These are phyloP conservation scores for Phytophthora multivora DNA, from an alignment of 352 stramenopile species.

Conservation along the genomic window DNA sequence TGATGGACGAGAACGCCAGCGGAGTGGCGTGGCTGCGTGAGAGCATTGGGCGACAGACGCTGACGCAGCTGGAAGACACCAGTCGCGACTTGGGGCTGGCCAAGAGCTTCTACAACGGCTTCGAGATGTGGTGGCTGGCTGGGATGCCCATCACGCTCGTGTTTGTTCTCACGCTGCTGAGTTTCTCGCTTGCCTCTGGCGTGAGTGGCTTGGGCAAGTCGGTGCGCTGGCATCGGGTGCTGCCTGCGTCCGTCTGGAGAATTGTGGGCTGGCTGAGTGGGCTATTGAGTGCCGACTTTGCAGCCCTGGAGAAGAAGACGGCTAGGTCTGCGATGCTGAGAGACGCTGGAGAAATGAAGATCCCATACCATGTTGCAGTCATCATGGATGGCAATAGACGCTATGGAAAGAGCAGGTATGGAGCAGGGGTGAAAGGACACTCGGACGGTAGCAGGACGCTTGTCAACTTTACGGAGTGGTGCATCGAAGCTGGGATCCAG, in stretches of 20 bases:
- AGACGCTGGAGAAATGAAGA: slow-evolving; percentile 32
- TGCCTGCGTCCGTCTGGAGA: slow-evolving; percentile 10
- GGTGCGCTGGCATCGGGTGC: slow-evolving; percentile 30
- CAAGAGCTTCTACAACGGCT: slow-evolving; percentile 77
- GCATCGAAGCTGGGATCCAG: slow-evolving; percentile 89
- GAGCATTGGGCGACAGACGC: slow-evolving; percentile 59
- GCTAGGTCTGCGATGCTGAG: slow-evolving; percentile 1
- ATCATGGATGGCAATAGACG: slow-evolving; percentile 98
- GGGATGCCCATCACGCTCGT: slow-evolving; percentile 78
- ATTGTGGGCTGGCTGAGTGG: slow-evolving; percentile 20
- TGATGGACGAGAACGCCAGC: slow-evolving; percentile 78
- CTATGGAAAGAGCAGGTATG: slow-evolving; percentile 90
- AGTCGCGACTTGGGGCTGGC: slow-evolving; percentile 35
- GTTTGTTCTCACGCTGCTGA: slow-evolving; percentile 75
- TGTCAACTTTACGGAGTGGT: slow-evolving; percentile 97
- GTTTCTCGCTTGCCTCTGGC: slow-evolving; percentile 69
- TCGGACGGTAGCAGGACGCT: slow-evolving; percentile 95
- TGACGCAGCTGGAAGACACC: slow-evolving; percentile 48
- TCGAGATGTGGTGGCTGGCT: slow-evolving; percentile 87
- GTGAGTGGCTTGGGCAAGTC: slow-evolving; percentile 57
- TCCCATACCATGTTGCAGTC: slow-evolving; percentile 92
- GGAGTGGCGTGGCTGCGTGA: slow-evolving; percentile 56
- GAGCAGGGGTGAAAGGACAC: slow-evolving; percentile 86
- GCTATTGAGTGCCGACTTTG: slow-evolving; percentile 16
- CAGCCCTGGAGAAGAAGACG: slow-evolving; percentile 12